Conservation (phyloP, 106 monocot genomes). For the Agapanthus africanus region DNA sequence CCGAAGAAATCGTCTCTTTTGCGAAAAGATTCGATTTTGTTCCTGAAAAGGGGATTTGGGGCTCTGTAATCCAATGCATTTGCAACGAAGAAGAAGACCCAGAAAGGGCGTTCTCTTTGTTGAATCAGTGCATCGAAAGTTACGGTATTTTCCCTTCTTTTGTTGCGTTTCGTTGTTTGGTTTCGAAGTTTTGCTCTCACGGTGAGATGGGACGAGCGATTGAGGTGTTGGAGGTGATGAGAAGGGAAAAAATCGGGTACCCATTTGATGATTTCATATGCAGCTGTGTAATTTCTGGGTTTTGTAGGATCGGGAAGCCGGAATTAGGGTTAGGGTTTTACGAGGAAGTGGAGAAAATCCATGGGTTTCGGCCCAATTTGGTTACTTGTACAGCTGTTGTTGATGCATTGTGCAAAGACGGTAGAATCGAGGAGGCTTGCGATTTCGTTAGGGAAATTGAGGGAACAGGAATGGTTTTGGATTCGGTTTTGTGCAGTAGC, state of each 20-base stretch:
- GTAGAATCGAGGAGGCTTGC: slow-evolving; percentile 40
- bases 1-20: slow-evolving; percentile 26
- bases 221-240: slow-evolving; percentile 56
- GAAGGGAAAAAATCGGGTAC: slow-evolving; percentile 18
- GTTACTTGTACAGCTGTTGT: slow-evolving; percentile 44
- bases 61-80: slow-evolving; percentile 35
- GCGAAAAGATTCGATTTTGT: slow-evolving; percentile 17
- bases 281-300: slow-evolving; percentile 61
- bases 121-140: slow-evolving; percentile 36
- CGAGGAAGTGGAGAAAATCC: slow-evolving; percentile 12
- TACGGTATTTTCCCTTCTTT: slow-evolving; percentile 27
- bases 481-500: slow-evolving; percentile 44
- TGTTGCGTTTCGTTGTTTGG: slow-evolving; percentile 31
- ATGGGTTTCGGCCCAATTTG: slow-evolving; percentile 40
- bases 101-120: slow-evolving; percentile 33
- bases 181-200: slow-evolving; percentile 23
- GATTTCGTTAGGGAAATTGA: slow-evolving; percentile 40
- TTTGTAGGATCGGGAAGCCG: slow-evolving; percentile 36
- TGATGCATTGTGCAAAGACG: slow-evolving; percentile 46
- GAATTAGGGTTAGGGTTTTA: slow-evolving; percentile 40
- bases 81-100: slow-evolving; percentile 44
- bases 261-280: slow-evolving; percentile 38
- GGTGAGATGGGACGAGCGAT: slow-evolving; percentile 48
- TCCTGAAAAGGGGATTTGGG: slow-evolving; percentile 24
- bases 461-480: slow-evolving; percentile 31